phyloP scores from a whole-genome alignment of 257 asterid species.

The Scutellaria galericulata region DNA sequence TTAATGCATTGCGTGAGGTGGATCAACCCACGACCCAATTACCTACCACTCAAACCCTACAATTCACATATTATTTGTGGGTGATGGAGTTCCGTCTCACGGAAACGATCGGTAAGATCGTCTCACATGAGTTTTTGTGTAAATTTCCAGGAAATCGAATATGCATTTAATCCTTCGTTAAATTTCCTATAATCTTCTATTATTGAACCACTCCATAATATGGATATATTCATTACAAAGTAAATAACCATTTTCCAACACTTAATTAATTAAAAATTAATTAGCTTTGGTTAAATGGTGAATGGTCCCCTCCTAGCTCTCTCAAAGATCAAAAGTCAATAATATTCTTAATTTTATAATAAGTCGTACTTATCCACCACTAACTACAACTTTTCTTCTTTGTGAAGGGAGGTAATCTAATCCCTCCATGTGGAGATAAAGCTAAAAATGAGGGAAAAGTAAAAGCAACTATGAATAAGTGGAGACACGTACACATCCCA shows the following conservation, averaged over 20 bases:
- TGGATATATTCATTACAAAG: conserved; percentile 2
- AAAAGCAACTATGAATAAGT: neutral
- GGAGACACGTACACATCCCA: neutral
- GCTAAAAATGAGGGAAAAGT: neutral
- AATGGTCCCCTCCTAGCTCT: conserved; percentile 22
- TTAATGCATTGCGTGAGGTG: no score
- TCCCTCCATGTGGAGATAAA: conserved; percentile 23
- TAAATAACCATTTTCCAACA: neutral
- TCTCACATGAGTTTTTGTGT: no score
- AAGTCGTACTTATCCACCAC: conserved; percentile 35
- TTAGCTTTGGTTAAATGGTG: neutral
- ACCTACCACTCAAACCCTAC: no score
- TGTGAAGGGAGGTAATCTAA: neutral
- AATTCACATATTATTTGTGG: no score
- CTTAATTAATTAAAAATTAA: neutral
- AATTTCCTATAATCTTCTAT: no score
- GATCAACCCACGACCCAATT: no score
- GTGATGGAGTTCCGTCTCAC: no score
- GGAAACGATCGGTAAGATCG: no score
- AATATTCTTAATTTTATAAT: neutral
- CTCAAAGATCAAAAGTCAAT: conserved; percentile 6
- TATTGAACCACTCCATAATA: neutral
- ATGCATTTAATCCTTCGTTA: no score
- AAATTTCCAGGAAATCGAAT: no score
- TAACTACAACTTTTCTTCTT: neutral